Evolutionary conservation across 2,329 filamentous ascomycete species (phyloP).

Genomic region (Phaeosphaeriaceae sp.): DNA sequence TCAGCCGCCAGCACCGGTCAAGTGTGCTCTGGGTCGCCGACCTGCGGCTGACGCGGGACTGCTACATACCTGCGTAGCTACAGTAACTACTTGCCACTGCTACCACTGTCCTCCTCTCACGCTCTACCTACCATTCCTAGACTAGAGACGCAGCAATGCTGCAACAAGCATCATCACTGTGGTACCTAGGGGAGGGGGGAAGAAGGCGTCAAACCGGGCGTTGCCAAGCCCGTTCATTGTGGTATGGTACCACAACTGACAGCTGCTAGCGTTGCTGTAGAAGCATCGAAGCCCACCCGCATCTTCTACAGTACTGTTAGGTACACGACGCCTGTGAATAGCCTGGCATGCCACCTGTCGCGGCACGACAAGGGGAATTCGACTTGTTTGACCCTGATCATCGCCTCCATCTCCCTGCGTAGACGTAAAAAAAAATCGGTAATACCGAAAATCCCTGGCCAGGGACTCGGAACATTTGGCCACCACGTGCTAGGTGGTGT

Average conservation of each 20-base stretch:
- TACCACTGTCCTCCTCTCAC: no score
- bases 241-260: conserved; percentile 15
- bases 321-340: not conserved
- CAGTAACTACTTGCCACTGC: no score
- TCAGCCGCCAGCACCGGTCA: conserved; percentile 3
- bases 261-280: conserved; percentile 19
- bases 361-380: conserved; percentile 6
- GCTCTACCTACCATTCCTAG: not conserved
- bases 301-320: conserved; percentile 18
- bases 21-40: not conserved
- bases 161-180: not conserved
- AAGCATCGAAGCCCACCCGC: conserved; percentile 20
- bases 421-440: conserved; percentile 39
- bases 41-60: conserved; percentile 3
- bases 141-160: not conserved
- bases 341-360: not conserved
- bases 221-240: conserved; percentile 15
- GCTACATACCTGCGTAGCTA: not conserved
- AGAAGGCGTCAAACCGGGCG: conserved; percentile 2
- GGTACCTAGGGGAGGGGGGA: not conserved
- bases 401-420: conserved; percentile 22
- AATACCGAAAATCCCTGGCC: conserved; percentile 35
- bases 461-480: conserved; percentile 32
- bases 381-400: conserved; percentile 25
- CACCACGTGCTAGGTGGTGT: conserved; percentile 28